Base-by-base conservation (phyloP, 2,329 filamentous ascomycete genomes). In the Pezicula radicicola region DNA sequence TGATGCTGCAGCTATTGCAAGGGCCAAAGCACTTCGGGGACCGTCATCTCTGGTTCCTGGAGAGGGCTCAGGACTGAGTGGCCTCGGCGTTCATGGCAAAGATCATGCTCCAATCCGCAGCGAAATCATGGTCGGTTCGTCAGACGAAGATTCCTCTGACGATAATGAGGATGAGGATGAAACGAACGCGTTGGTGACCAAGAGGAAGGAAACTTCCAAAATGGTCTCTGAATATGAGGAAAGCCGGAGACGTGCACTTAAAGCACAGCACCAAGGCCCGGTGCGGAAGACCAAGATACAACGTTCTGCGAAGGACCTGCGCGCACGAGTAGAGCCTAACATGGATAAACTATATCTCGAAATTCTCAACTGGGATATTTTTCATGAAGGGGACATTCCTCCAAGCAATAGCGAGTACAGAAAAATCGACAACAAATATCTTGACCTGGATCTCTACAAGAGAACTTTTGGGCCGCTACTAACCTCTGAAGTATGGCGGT, bases 361-460 rank as follows among this genome's bases (percentile, higher is more conserved):
- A 16, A 91, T 99, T 47, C 81, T 99, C 3, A 82, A 88, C 51
- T 99, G 94, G 94, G 89, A 99, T 59, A 96, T 95, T 59, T 99
- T 97, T 69, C 89, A 96, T 63, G 76, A 84, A 43, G 91, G 91
- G 27, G 90, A 92, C 63, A 88, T 92, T 53, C 94, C 94, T 6
- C 92, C 94, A 0, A 86, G 83, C 48, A 83, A 83, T 15, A 84
- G 85, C 45, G 78, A 83, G 42, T 96, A 93, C 64, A 83, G 79
- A 44, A 77, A 83, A 49, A 93, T 99, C 10, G 85, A 87, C 5
- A 87, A 89, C 55, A 83, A 83, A 1, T 99, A 96, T 70, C 70
- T 76, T 27, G 85, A 91, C 60, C 88, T 91, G 0, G 73, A 74
- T 41, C 85, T 89, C 46, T 99, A 99, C 67, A 89, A 95, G 67